Evolutionary conservation across 2,329 filamentous ascomycete genomes (phyloP).

Genomic region (Hypomyces rosellus): DNA sequence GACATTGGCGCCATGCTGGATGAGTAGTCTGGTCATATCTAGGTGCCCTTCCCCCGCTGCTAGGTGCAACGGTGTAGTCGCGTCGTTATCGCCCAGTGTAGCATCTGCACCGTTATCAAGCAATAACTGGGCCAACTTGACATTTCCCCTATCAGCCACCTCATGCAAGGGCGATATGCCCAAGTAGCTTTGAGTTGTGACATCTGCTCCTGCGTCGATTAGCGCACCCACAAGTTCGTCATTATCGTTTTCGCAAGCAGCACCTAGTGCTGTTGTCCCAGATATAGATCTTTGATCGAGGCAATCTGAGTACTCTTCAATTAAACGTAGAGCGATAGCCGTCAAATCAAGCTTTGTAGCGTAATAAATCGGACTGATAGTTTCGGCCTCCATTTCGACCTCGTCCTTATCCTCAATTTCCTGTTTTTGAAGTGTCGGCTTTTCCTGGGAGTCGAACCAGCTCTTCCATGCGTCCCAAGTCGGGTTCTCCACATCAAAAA

Average conservation of each 20-base stretch:
- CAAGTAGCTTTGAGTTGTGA: background rate
- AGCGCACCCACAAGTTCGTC: background rate
- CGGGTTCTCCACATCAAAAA: background rate
- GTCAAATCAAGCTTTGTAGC: slow-evolving; percentile 1
- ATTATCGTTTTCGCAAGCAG: background rate
- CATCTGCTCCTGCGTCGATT: background rate
- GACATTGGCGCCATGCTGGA: too few species aligned
- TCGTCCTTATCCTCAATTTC: too few species aligned
- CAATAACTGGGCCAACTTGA: too few species aligned
- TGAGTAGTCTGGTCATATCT: too few species aligned
- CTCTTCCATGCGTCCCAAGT: background rate
- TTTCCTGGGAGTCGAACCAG: background rate
- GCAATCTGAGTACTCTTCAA: background rate
- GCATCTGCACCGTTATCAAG: too few species aligned
- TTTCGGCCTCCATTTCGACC: too few species aligned
- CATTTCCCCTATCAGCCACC: too few species aligned
- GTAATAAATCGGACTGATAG: too few species aligned
- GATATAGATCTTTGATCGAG: background rate
- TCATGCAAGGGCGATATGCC: background rate
- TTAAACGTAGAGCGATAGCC: background rate
- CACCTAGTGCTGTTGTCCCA: background rate
- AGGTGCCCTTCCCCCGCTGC: too few species aligned
- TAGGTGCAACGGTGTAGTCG: too few species aligned
- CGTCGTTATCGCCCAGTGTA: too few species aligned
- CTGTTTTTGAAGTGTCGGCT: too few species aligned